Conservation (phyloP, 2,329 filamentous ascomycete genomes). For the Claviceps fusiformis region DNA sequence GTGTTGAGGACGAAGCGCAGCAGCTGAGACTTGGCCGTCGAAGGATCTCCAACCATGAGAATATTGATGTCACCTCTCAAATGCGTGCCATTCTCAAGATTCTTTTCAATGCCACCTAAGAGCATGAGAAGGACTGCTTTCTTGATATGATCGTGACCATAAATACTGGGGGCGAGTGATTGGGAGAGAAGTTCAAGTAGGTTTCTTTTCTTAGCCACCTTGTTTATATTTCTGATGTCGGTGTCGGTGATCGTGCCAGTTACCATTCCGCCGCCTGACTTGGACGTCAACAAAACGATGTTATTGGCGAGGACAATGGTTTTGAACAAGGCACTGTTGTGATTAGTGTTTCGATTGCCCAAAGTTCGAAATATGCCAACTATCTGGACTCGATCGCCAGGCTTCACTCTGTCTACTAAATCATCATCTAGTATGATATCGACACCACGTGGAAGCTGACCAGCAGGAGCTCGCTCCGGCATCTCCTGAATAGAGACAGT, state of each 20-base stretch:
- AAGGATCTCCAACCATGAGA: constrained; percentile 96
- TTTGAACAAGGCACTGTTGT: constrained; percentile 87
- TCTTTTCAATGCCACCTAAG: constrained; percentile 93
- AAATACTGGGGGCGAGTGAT: constrained; percentile 91
- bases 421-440: constrained; percentile 97
- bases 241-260: constrained; percentile 88
- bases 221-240: constrained; percentile 98
- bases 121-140: constrained; percentile 94
- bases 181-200: constrained; percentile 88
- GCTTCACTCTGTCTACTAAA: constrained; percentile 86
- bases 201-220: constrained; percentile 85
- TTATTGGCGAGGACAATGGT: constrained; percentile 92
- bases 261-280: constrained; percentile 87
- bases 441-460: constrained; percentile 86
- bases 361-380: constrained; percentile 94
- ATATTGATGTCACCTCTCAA: constrained; percentile 98
- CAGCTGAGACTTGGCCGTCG: constrained; percentile 96
- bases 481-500: constrained; percentile 98
- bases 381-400: constrained; percentile 87
- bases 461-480: constrained; percentile 90
- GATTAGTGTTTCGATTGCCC: constrained; percentile 83
- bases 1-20: constrained; percentile 95
- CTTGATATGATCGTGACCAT: constrained; percentile 94
- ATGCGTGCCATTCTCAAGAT: constrained; percentile 94
- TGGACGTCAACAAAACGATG: constrained; percentile 84